Conservation (phyloP, 306 rosid genomes). For the Benincasa hispida region DNA sequence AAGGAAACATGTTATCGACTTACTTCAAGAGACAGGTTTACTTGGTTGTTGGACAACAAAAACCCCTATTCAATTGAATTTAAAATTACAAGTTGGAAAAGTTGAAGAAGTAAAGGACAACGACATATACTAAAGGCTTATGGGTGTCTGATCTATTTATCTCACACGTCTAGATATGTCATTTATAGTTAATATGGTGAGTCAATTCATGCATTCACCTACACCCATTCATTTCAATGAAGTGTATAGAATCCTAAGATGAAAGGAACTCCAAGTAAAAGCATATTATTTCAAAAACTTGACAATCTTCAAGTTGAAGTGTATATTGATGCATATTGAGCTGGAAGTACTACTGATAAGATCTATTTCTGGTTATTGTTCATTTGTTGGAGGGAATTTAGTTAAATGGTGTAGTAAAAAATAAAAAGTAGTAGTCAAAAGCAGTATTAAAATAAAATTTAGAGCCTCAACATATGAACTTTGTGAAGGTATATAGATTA, state of each 20-base stretch:
- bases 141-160: too few relatives aligned
- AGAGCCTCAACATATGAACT: background rate
- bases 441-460: background rate
- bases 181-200: too few relatives aligned
- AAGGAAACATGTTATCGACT: too few relatives aligned
- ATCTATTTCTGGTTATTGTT: background rate
- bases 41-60: too few relatives aligned
- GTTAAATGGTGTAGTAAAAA: background rate
- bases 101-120: too few relatives aligned
- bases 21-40: too few relatives aligned
- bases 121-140: too few relatives aligned
- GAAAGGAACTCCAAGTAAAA: background rate
- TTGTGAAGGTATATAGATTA: background rate
- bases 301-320: background rate
- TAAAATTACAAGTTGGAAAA: too few relatives aligned
- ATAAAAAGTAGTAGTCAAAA: background rate
- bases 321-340: background rate
- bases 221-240: background rate
- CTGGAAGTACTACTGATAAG: background rate
- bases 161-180: too few relatives aligned
- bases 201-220: background rate
- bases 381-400: background rate
- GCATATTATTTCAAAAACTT: background rate
- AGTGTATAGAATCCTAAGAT: background rate
- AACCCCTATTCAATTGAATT: too few relatives aligned